Evolutionary conservation across 371 early-diverging fungal species (phyloP).

Genomic region (Basidiobolus meristosporus): DNA sequence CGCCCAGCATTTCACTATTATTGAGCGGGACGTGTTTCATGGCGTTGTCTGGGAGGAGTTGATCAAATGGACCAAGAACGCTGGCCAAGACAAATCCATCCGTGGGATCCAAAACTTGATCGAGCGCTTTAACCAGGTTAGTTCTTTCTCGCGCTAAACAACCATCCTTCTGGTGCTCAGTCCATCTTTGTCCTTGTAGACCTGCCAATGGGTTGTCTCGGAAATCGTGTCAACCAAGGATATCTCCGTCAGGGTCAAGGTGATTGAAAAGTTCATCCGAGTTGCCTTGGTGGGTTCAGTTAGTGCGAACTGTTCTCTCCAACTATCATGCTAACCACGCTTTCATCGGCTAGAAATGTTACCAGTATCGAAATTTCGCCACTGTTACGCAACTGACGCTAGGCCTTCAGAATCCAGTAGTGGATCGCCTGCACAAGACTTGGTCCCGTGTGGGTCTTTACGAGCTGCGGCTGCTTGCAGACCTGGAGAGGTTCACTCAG

Average conservation of each 20-base stretch:
- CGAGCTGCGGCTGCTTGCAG: conserved; percentile 26
- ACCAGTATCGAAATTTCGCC: conserved; percentile 35
- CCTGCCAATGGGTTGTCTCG: conserved; percentile 48
- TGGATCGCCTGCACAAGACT: conserved; percentile 31
- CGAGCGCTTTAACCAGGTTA: conserved; percentile 39
- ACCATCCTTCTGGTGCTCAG: not conserved
- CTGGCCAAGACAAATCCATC: not conserved
- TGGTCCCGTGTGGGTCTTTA: conserved; percentile 27
- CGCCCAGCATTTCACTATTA: conserved; percentile 35
- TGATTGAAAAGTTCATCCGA: conserved; percentile 53
- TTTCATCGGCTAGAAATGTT: conserved; percentile 24
- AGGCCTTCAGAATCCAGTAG: conserved; percentile 34
- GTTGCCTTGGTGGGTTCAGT: conserved; percentile 28
- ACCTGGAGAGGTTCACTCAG: conserved; percentile 31
- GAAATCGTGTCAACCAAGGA: conserved; percentile 33
- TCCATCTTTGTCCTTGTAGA: conserved; percentile 7
- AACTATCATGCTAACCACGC: not conserved
- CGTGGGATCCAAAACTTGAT: conserved; percentile 38
- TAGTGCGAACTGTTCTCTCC: not conserved
- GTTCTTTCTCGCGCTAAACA: not conserved
- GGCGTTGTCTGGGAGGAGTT: conserved; percentile 40
- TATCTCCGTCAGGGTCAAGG: conserved; percentile 27
- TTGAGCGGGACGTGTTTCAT: conserved; percentile 26
- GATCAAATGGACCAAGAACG: conserved; percentile 27
- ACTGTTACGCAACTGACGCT: conserved; percentile 36